phyloP scores from a whole-genome alignment of 306 rosid species.

The Pyrus bretschneideri region DNA sequence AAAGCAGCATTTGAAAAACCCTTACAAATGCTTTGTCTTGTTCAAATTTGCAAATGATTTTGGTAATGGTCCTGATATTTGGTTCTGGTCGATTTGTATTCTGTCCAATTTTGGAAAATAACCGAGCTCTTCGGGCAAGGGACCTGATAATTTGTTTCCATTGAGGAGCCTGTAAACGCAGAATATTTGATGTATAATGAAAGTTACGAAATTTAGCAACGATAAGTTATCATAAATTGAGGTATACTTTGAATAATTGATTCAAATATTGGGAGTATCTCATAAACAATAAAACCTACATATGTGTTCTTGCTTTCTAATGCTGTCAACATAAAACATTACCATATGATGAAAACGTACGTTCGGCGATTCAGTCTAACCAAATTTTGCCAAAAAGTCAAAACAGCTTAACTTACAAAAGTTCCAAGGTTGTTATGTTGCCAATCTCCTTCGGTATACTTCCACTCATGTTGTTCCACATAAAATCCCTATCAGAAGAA shows the following conservation, averaged over 20 bases:
- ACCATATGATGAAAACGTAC: background rate
- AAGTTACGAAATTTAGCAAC: background rate
- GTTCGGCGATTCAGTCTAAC: background rate
- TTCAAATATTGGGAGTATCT: background rate
- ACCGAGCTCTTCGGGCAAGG: conserved; percentile 81
- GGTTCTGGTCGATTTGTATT: conserved; percentile 73
- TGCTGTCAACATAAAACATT: background rate
- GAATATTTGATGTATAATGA: background rate
- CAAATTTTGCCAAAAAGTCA: background rate
- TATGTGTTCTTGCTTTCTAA: too few relatives aligned
- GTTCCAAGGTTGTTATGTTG: conserved; percentile 53
- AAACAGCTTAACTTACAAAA: conserved; percentile 59
- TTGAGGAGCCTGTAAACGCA: conserved; percentile 60
- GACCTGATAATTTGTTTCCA: conserved; percentile 71
- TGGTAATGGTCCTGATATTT: conserved; percentile 70
- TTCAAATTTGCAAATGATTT: conserved; percentile 58
- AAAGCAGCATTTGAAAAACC: conserved; percentile 18
- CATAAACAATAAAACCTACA: background rate
- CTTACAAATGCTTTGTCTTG: conserved; percentile 73
- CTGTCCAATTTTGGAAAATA: conserved; percentile 52
- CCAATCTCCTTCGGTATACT: conserved; percentile 83
- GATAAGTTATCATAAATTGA: background rate
- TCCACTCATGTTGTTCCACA: conserved; percentile 84
- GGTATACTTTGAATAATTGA: background rate
- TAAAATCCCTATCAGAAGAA: conserved; percentile 59